These are phyloP conservation scores for Syzygium aromaticum DNA, from an alignment of 345 rosid species.

Conservation along the genomic window DNA sequence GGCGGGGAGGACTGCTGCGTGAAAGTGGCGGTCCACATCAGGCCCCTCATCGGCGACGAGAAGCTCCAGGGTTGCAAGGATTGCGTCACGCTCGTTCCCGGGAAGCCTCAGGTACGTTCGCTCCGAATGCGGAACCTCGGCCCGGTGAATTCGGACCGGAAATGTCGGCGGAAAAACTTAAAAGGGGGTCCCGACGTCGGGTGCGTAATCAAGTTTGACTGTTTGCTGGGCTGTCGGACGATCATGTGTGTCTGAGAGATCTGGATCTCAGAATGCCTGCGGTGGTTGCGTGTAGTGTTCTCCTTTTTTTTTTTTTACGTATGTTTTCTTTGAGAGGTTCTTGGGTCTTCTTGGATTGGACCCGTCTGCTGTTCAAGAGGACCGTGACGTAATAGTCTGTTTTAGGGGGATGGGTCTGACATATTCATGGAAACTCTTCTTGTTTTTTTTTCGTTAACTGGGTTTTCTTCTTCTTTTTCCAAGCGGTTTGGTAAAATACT, in stretches of 20 bases:
- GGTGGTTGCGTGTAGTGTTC: background rate
- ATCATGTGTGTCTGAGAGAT: conserved; percentile 21
- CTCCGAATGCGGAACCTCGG: background rate
- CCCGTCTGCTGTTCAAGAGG: background rate
- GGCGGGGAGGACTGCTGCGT: conserved; percentile 79
- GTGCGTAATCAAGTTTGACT: background rate
- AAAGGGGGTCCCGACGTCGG: background rate
- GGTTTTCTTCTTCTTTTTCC: background rate
- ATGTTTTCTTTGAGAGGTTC: background rate
- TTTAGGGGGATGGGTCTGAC: background rate
- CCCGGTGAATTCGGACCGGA: background rate
- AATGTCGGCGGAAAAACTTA: background rate
- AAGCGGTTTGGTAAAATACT: background rate
- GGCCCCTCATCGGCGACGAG: conserved; percentile 96
- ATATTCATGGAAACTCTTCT: background rate
- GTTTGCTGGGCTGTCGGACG: background rate
- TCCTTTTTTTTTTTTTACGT: background rate
- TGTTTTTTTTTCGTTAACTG: background rate
- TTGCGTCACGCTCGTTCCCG: conserved; percentile 76
- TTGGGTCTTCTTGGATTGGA: background rate
- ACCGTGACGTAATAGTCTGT: background rate
- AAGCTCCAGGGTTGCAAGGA: conserved; percentile 88
- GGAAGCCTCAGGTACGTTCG: conserved; percentile 87
- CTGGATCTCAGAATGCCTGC: conserved; percentile 28
- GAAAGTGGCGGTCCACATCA: conserved; percentile 92